These are phyloP conservation scores for Biscutella auriculata DNA, from an alignment of 441 rosid genomes.

Conservation along the genomic window DNA sequence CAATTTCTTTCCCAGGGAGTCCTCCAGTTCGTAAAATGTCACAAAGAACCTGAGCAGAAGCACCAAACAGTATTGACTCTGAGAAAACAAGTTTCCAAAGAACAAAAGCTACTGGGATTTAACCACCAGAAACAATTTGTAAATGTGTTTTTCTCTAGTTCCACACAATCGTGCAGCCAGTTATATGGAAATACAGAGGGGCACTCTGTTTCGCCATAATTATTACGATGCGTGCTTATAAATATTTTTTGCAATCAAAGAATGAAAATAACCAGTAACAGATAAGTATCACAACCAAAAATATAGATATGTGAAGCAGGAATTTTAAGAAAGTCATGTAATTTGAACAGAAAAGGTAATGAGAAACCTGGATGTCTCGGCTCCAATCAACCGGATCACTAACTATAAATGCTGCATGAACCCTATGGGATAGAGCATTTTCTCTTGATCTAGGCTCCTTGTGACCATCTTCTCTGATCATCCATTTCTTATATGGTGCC, in stretches of 20 bases:
- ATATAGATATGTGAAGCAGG: not conserved
- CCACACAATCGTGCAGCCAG: not conserved
- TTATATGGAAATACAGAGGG: not conserved
- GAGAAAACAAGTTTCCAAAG: not conserved
- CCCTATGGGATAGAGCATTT: constrained; percentile 35
- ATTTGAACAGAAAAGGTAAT: not conserved
- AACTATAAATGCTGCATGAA: constrained; percentile 70
- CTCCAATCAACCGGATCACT: constrained; percentile 94
- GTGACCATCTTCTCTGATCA: constrained; percentile 20
- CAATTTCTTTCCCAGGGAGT: constrained; percentile 58
- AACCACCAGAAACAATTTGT: not conserved
- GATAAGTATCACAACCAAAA: not conserved
- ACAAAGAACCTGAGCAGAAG: constrained; percentile 53
- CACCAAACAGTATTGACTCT: not conserved
- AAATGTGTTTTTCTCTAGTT: not conserved
- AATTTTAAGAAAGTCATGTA: not conserved
- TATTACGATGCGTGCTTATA: not conserved
- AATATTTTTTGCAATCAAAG: not conserved
- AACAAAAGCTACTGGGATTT: not conserved
- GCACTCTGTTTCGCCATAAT: not conserved
- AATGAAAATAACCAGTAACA: not conserved
- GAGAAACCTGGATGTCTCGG: constrained; percentile 70
- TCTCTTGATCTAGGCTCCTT: constrained; percentile 17
- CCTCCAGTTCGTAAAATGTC: constrained; percentile 81
- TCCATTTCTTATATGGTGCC: constrained; percentile 55